phyloP scores from a whole-genome alignment of 208 protist species.

The Strigomonas culicis region DNA sequence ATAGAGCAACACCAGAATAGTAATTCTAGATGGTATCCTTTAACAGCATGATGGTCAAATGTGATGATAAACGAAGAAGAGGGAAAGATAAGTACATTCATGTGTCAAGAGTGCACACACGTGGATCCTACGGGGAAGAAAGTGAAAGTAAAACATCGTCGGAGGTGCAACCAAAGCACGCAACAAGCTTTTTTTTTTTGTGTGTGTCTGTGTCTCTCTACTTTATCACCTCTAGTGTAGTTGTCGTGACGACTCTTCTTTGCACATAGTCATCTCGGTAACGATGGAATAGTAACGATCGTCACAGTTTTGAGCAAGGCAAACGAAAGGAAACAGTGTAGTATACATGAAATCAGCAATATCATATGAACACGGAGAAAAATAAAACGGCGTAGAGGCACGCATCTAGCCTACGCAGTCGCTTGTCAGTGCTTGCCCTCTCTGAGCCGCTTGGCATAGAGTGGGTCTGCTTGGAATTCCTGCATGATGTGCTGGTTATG shows the following conservation, averaged over 20 bases:
- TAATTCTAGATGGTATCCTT: neutral
- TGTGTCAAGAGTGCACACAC: neutral
- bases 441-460: slow-evolving; percentile 47
- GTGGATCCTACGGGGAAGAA: neutral
- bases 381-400: neutral
- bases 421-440: neutral
- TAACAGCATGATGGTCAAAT: neutral
- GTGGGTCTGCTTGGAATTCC: slow-evolving; percentile 67
- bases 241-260: too few species aligned
- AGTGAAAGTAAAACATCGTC: neutral
- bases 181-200: too few species aligned
- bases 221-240: too few species aligned
- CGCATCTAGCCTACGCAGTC: neutral
- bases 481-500: slow-evolving; percentile 47
- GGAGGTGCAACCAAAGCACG: neutral
- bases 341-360: neutral
- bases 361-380: slow-evolving; percentile 8
- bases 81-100: neutral
- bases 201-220: too few species aligned
- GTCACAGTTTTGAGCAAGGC: neutral
- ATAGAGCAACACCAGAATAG: neutral
- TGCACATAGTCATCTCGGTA: too few species aligned
- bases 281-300: too few species aligned
- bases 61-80: neutral
- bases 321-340: neutral